phyloP scores from a whole-genome alignment of 768 basidiomycete genomes.

The Boletus eberwhitei region DNA sequence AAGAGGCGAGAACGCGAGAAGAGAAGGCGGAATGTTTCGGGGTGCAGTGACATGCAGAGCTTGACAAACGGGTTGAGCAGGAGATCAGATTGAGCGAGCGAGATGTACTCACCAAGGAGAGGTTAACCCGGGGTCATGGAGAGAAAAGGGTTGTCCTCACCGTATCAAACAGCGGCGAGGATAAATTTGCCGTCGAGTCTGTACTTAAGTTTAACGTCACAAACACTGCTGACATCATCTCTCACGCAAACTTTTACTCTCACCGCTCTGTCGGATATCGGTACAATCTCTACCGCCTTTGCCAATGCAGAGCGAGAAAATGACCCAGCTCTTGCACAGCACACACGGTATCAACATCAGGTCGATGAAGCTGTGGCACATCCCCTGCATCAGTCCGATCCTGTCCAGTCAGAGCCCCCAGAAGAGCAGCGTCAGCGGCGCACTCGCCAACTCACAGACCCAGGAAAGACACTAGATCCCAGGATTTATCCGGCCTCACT shows the following conservation, averaged over 20 bases:
- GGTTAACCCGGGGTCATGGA: conserved; percentile 5
- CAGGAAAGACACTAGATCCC: too few species aligned
- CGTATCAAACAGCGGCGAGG: conserved; percentile 18
- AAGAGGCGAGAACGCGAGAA: background rate
- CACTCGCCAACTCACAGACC: too few species aligned
- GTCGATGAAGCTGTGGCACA: too few species aligned
- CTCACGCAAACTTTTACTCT: background rate
- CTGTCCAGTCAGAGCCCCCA: too few species aligned
- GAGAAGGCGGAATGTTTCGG: background rate
- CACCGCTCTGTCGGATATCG: background rate
- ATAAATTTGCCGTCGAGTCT: conserved; percentile 1
- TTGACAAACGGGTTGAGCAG: background rate
- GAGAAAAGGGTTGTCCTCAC: conserved; percentile 8
- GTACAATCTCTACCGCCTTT: too few species aligned
- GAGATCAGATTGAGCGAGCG: background rate
- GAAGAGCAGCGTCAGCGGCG: too few species aligned
- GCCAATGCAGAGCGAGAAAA: too few species aligned
- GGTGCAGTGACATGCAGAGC: conserved; percentile 11
- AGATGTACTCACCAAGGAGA: too few species aligned
- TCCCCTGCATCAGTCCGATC: too few species aligned
- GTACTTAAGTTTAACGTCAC: background rate
- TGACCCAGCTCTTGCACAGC: too few species aligned
- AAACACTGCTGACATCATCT: conserved; percentile 10
- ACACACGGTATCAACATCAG: too few species aligned
- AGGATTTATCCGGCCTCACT: too few species aligned